A percentile compares a stretch with the other conserved stretches of the same genome.
These are phyloP conservation scores for Saccharum spontaneum DNA, from an alignment of 176 grass and related monocot genomes.

Conservation along the genomic window DNA sequence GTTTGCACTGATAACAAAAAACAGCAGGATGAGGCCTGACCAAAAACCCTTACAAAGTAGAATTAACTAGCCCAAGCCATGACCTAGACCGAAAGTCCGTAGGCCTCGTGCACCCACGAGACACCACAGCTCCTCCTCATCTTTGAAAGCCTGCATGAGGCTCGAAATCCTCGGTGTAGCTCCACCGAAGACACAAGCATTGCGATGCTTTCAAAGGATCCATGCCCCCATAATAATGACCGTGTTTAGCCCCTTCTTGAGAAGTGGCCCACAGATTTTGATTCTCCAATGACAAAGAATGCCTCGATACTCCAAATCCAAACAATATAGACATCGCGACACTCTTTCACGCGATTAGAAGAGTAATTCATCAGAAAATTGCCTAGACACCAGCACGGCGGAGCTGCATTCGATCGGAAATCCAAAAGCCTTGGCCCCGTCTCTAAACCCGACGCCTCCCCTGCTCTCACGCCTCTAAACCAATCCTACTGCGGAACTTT, in stretches of 20 bases:
- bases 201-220: too few relatives aligned
- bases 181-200: too few relatives aligned
- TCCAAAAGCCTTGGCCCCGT: not conserved
- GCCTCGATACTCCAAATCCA: not conserved
- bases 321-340: slow-evolving; percentile 7
- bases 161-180: too few relatives aligned
- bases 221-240: too few relatives aligned
- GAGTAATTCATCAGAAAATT: not conserved
- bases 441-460: not conserved
- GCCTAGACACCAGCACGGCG: not conserved
- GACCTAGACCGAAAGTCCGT: too few relatives aligned
- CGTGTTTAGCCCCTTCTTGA: not conserved
- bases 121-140: too few relatives aligned
- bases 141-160: too few relatives aligned
- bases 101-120: too few relatives aligned
- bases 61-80: too few relatives aligned
- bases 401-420: slow-evolving; percentile 18
- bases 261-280: not conserved
- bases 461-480: not conserved
- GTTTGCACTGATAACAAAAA: too few relatives aligned
- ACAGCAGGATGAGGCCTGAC: too few relatives aligned
- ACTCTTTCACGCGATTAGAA: not conserved
- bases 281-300: not conserved
- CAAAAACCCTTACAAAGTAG: too few relatives aligned
- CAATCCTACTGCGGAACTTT: not conserved